Conservation (phyloP, 805 yeast species). For the Cyberlindnera mycetangii region DNA sequence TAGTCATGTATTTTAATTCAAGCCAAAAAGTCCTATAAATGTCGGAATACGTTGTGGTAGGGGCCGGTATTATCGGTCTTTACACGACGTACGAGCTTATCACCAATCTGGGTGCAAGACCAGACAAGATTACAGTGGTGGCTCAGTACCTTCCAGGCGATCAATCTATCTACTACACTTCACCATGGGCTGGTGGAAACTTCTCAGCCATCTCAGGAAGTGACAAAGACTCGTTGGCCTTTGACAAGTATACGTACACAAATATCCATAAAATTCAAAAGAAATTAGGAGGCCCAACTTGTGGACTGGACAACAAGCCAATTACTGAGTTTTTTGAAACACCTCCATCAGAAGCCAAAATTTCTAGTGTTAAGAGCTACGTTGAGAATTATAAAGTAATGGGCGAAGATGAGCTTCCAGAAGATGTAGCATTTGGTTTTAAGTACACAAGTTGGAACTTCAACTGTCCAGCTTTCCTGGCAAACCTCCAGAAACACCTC, state of each 20-base stretch:
- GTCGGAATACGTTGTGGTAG: slow-evolving; percentile 31
- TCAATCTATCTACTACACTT: slow-evolving; percentile 66
- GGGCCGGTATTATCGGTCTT: slow-evolving; percentile 67
- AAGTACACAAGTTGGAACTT: slow-evolving; percentile 60
- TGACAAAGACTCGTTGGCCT: slow-evolving; percentile 45
- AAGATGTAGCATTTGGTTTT: slow-evolving; percentile 55
- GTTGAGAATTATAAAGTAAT: slow-evolving; percentile 45
- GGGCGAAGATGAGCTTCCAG: slow-evolving; percentile 38
- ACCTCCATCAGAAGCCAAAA: slow-evolving; percentile 43
- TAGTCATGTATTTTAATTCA: too few species aligned
- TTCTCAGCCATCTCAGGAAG: slow-evolving; percentile 59
- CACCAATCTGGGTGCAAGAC: slow-evolving; percentile 37
- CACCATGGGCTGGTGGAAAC: slow-evolving; percentile 79
- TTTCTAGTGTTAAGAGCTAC: slow-evolving; percentile 46
- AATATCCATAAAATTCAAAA: slow-evolving; percentile 42
- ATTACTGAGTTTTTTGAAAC: slow-evolving; percentile 58
- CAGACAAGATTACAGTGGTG: slow-evolving; percentile 48
- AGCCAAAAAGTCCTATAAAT: too few species aligned
- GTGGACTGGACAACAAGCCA: slow-evolving; percentile 54
- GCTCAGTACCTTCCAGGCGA: slow-evolving; percentile 79
- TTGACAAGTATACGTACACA: slow-evolving; percentile 56
- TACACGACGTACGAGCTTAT: slow-evolving; percentile 55
- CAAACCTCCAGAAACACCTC: slow-evolving; percentile 44
- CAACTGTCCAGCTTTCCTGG: slow-evolving; percentile 63
- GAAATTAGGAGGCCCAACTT: slow-evolving; percentile 41